These are phyloP conservation scores for Entomortierella lignicola DNA, from an alignment of 192 early-diverging fungal species.

Conservation along the genomic window DNA sequence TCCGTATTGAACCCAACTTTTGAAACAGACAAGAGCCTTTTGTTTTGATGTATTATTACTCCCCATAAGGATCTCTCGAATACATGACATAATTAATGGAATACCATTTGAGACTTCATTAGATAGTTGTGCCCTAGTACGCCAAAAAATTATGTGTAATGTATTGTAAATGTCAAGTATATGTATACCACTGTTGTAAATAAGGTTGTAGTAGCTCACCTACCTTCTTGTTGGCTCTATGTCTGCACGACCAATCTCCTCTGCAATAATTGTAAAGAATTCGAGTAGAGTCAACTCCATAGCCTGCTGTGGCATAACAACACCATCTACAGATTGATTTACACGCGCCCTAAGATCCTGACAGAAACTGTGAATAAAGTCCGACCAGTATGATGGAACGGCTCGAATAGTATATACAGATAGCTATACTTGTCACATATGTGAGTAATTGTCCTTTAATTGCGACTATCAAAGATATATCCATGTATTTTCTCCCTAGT, in stretches of 20 bases:
- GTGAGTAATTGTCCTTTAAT: not conserved
- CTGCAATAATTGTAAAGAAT: constrained; percentile 66
- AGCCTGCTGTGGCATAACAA: constrained; percentile 12
- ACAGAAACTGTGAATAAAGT: constrained; percentile 60
- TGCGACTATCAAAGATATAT: no score
- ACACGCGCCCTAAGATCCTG: constrained; percentile 50
- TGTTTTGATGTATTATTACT: constrained; percentile 45
- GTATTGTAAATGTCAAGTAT: not conserved
- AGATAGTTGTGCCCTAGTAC: constrained; percentile 37
- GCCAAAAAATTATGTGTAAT: no score
- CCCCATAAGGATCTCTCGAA: constrained; percentile 28
- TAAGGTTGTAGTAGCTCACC: not conserved
- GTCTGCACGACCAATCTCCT: constrained; percentile 62
- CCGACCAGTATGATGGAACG: constrained; percentile 59
- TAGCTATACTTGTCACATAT: constrained; percentile 37
- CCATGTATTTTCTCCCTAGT: no score
- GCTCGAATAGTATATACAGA: constrained; percentile 61
- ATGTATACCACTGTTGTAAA: not conserved
- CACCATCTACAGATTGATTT: constrained; percentile 34
- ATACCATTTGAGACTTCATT: constrained; percentile 23
- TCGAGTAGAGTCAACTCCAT: constrained; percentile 60
- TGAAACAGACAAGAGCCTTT: constrained; percentile 61
- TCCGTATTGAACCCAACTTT: constrained; percentile 68
- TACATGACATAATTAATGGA: constrained; percentile 29
- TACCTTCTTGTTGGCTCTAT: constrained; percentile 60